Evolutionary conservation across 2,329 filamentous ascomycete species (phyloP).

Genomic region (Fusarium chuoi): DNA sequence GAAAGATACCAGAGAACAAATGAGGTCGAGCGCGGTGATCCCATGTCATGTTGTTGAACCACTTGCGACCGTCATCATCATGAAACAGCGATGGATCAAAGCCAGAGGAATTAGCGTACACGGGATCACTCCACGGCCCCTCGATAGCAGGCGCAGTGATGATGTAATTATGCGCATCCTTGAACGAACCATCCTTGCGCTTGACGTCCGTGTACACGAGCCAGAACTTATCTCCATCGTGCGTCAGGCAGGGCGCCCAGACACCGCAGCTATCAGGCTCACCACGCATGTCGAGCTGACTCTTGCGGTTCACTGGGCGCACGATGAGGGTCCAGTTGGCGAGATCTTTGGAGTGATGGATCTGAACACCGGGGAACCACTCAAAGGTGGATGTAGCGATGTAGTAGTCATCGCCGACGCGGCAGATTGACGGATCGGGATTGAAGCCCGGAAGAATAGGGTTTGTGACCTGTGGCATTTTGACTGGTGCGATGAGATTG

Average conservation of each 20-base stretch:
- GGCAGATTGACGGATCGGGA: constrained; percentile 63
- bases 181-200: constrained; percentile 73
- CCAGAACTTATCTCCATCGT: constrained; percentile 70
- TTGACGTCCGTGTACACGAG: constrained; percentile 75
- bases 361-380: constrained; percentile 66
- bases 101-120: constrained; percentile 68
- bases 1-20: constrained; percentile 65
- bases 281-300: constrained; percentile 67
- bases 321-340: constrained; percentile 62
- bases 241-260: constrained; percentile 73
- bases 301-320: constrained; percentile 60
- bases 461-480: constrained; percentile 61
- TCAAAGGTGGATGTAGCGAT: constrained; percentile 67
- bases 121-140: constrained; percentile 70
- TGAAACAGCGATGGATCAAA: constrained; percentile 72
- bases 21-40: constrained; percentile 62
- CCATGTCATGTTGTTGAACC: constrained; percentile 67
- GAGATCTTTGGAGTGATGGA: constrained; percentile 63
- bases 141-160: constrained; percentile 63
- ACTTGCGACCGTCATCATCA: constrained; percentile 65
- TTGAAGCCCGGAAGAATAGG: constrained; percentile 68
- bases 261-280: constrained; percentile 69
- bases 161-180: constrained; percentile 73
- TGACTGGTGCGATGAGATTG: background rate
- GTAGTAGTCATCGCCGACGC: constrained; percentile 64